Percentiles rank a stretch among this genome's conserved stretches.
These are phyloP conservation scores for Fusarium goolgardi DNA, from an alignment of 2,329 filamentous ascomycete genomes.

Conservation along the genomic window DNA sequence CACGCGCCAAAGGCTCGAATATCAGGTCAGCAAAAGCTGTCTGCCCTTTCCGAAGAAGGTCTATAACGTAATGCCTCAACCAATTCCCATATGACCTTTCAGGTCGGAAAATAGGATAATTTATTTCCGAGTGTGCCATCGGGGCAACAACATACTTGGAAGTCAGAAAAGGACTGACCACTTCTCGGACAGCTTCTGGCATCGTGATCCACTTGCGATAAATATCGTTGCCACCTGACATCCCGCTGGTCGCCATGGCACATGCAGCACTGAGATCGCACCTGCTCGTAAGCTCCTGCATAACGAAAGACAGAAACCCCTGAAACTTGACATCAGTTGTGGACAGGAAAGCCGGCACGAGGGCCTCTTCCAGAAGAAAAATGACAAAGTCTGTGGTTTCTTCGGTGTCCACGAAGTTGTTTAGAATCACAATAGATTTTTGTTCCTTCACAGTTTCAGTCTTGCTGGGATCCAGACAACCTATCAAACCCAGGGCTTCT, in stretches of 20 bases:
- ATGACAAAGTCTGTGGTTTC: slow-evolving; percentile 89
- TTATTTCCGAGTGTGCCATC: slow-evolving; percentile 65
- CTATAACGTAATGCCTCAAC: slow-evolving; percentile 83
- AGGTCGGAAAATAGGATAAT: slow-evolving; percentile 82
- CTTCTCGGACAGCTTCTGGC: slow-evolving; percentile 80
- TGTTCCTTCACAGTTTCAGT: slow-evolving; percentile 84
- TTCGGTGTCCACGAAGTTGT: slow-evolving; percentile 82
- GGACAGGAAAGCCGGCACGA: slow-evolving; percentile 92
- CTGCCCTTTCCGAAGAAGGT: slow-evolving; percentile 82
- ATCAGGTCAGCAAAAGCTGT: slow-evolving; percentile 79
- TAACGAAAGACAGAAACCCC: slow-evolving; percentile 91
- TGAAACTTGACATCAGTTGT: slow-evolving; percentile 88
- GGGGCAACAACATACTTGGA: slow-evolving; percentile 83
- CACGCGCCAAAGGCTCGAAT: slow-evolving; percentile 82
- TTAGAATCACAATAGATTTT: slow-evolving; percentile 84
- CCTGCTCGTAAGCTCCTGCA: slow-evolving; percentile 88
- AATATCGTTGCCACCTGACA: slow-evolving; percentile 65
- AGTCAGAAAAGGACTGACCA: slow-evolving; percentile 86
- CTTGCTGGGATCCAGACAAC: slow-evolving; percentile 90
- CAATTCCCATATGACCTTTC: slow-evolving; percentile 80
- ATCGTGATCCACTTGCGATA: slow-evolving; percentile 82
- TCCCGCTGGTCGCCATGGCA: slow-evolving; percentile 54
- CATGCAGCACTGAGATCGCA: slow-evolving; percentile 76
- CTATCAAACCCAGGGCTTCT: slow-evolving; percentile 86
- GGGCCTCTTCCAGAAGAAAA: slow-evolving; percentile 84